These are phyloP conservation scores for Ustilago nuda DNA, from an alignment of 1,284 basidiomycete species.

Conservation along the genomic window DNA sequence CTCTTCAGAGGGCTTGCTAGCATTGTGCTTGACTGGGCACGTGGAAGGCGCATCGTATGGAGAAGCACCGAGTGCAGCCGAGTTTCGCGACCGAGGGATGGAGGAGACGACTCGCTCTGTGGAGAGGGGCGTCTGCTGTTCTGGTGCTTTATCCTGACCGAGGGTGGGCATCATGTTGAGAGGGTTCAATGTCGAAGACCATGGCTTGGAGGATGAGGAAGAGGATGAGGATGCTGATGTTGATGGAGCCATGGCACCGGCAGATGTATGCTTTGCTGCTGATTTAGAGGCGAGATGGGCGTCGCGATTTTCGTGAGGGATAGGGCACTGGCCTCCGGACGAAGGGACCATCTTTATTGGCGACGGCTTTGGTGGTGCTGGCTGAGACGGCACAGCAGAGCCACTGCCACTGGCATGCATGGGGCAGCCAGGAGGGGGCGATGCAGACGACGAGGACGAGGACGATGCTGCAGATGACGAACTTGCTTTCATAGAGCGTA, in stretches of 20 bases:
- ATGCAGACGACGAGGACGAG: constrained; percentile 16
- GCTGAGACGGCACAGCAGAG: constrained; percentile 2
- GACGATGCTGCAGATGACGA: constrained; percentile 16
- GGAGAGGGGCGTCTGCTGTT: constrained; percentile 77
- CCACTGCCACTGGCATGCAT: constrained; percentile 48
- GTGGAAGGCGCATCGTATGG: constrained; percentile 63
- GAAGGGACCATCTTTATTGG: constrained; percentile 42
- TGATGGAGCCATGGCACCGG: constrained; percentile 23
- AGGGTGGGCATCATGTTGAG: constrained; percentile 90
- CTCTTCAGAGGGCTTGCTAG: constrained; percentile 36
- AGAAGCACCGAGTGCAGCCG: constrained; percentile 60
- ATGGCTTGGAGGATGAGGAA: constrained; percentile 32
- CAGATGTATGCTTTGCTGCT: constrained; percentile 1
- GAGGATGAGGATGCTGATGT: constrained; percentile 17
- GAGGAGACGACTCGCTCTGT: constrained; percentile 82
- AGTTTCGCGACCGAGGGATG: constrained; percentile 79
- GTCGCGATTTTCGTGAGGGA: constrained; percentile 52
- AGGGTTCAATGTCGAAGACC: constrained; percentile 74
- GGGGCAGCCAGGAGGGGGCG: constrained; percentile 56
- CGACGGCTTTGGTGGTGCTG: constrained; percentile 20
- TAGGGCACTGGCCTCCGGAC: constrained; percentile 46
- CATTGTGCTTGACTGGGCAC: constrained; percentile 64
- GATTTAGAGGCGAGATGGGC: constrained; percentile 41
- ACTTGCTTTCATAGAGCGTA: constrained; percentile 22
- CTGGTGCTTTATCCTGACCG: constrained; percentile 76